These are phyloP conservation scores for Penicillium parvum DNA, from an alignment of 495 filamentous ascomycete genomes.

Conservation along the genomic window DNA sequence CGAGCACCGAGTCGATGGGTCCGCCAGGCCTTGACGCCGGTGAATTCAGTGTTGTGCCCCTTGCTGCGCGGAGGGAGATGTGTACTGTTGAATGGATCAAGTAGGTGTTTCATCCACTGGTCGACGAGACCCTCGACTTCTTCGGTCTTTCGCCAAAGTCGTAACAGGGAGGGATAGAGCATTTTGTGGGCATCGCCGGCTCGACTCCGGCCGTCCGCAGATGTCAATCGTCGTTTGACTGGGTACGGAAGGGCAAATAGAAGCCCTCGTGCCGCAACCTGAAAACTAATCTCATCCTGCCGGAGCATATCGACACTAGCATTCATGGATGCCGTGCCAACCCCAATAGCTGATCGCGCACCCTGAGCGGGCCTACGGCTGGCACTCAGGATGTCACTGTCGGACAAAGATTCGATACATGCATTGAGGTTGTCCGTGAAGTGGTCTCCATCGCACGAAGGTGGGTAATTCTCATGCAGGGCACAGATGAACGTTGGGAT, in stretches of 20 bases:
- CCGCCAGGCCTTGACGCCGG: slow-evolving; percentile 35
- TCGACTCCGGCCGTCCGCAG: slow-evolving; percentile 22
- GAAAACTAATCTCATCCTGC: slow-evolving; percentile 89
- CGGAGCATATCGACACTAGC: slow-evolving; percentile 67
- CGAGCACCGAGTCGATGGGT: slow-evolving; percentile 19
- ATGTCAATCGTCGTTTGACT: slow-evolving; percentile 59
- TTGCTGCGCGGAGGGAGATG: slow-evolving; percentile 19
- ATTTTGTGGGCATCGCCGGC: slow-evolving; percentile 66
- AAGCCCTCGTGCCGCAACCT: slow-evolving; percentile 78
- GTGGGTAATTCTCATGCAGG: slow-evolving; percentile 88
- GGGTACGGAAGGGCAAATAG: slow-evolving; percentile 79
- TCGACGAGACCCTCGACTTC: slow-evolving; percentile 70
- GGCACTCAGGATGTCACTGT: slow-evolving; percentile 73
- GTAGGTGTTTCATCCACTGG: slow-evolving; percentile 50
- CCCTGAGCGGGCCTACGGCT: slow-evolving; percentile 27
- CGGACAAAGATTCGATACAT: slow-evolving; percentile 81
- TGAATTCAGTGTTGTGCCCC: slow-evolving; percentile 21
- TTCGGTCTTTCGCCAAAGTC: slow-evolving; percentile 71
- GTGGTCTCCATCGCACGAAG: slow-evolving; percentile 66
- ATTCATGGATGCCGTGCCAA: slow-evolving; percentile 38
- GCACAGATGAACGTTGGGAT: slow-evolving; percentile 83
- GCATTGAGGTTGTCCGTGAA: slow-evolving; percentile 62
- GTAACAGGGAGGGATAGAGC: slow-evolving; percentile 78
- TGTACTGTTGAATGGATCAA: slow-evolving; percentile 20
- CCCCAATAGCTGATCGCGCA: slow-evolving; percentile 25